Evolutionary conservation across 176 grass and related monocot genomes (phyloP).

Genomic region (Urochloa ruziziensis): DNA sequence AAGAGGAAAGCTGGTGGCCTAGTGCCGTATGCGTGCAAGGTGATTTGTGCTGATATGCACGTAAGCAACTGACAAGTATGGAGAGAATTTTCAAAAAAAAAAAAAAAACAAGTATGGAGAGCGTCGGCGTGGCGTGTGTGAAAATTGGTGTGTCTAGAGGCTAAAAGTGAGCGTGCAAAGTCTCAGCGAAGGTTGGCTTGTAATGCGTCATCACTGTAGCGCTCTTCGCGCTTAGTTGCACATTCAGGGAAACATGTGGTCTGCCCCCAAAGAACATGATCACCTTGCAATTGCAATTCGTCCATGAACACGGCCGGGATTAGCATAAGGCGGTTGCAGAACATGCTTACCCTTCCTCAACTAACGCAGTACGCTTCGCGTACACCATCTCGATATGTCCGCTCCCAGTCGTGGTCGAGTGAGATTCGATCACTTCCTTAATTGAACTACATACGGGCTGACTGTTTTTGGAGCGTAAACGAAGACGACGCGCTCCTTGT

Average conservation of each 20-base stretch:
- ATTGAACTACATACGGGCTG: too few species aligned
- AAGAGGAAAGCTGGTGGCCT: too few species aligned
- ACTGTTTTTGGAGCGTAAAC: background rate
- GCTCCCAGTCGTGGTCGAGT: background rate
- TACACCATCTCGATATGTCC: background rate
- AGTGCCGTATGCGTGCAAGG: background rate
- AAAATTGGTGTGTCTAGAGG: too few species aligned
- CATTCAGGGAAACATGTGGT: too few species aligned
- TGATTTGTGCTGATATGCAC: background rate
- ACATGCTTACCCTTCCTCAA: background rate
- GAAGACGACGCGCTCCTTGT: background rate
- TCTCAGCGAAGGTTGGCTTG: too few species aligned
- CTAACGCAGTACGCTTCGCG: background rate
- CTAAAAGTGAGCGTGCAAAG: too few species aligned
- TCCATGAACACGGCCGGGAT: background rate
- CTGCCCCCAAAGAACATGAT: too few species aligned
- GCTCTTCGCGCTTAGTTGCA: background rate
- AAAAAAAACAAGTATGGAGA: too few species aligned
- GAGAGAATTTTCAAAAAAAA: too few species aligned
- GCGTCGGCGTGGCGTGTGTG: background rate
- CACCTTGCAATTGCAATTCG: background rate
- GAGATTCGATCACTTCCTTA: too few species aligned
- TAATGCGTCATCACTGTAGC: too few species aligned
- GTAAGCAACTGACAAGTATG: background rate
- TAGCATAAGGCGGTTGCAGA: background rate